Percentiles rank a stretch among this genome's conserved stretches.
phyloP scores from a whole-genome alignment of 2,329 filamentous ascomycete species.

The Calonectria hawksworthii region DNA sequence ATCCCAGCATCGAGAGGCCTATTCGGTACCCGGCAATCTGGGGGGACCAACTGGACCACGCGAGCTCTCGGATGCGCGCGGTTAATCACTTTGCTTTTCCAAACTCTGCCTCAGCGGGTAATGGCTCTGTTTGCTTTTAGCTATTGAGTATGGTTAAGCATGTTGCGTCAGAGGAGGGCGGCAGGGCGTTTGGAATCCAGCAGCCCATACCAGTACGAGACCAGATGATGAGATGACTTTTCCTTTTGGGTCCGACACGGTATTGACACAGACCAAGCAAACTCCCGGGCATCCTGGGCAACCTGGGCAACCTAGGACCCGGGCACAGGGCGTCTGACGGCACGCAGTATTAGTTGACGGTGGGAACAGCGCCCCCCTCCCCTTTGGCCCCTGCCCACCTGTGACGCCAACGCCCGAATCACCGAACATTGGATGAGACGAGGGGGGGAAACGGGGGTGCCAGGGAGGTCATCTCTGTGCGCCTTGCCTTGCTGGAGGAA shows the following conservation, averaged over 20 bases:
- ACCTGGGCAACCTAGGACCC: slow-evolving; percentile 3
- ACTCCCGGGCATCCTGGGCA: slow-evolving; percentile 17
- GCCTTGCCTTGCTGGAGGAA: not conserved
- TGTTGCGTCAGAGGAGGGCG: not conserved
- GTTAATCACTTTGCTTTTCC: slow-evolving; percentile 11
- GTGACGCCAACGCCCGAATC: slow-evolving; percentile 45
- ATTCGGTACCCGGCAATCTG: slow-evolving; percentile 24
- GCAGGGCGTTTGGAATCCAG: not conserved
- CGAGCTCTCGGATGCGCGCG: slow-evolving; percentile 33
- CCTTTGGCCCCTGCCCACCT: slow-evolving; percentile 36
- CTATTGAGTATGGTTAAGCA: not conserved
- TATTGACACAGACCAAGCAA: slow-evolving; percentile 10
- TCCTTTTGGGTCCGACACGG: not conserved
- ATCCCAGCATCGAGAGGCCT: slow-evolving; percentile 27
- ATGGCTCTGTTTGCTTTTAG: not conserved
- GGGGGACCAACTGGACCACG: slow-evolving; percentile 39
- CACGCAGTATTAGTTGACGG: slow-evolving; percentile 30
- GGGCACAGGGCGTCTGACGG: slow-evolving; percentile 29
- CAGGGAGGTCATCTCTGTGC: slow-evolving; percentile 25
- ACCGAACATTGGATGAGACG: slow-evolving; percentile 42
- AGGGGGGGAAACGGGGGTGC: slow-evolving; percentile 28
- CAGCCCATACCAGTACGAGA: not conserved
- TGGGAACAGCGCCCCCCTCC: slow-evolving; percentile 33
- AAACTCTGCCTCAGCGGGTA: slow-evolving; percentile 1
- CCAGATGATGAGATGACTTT: slow-evolving; percentile 8